Percentiles rank a stretch among this genome's conserved stretches.
These are phyloP conservation scores for Kodamaea alishanica DNA, from an alignment of 1,139 yeast species.

Conservation along the genomic window DNA sequence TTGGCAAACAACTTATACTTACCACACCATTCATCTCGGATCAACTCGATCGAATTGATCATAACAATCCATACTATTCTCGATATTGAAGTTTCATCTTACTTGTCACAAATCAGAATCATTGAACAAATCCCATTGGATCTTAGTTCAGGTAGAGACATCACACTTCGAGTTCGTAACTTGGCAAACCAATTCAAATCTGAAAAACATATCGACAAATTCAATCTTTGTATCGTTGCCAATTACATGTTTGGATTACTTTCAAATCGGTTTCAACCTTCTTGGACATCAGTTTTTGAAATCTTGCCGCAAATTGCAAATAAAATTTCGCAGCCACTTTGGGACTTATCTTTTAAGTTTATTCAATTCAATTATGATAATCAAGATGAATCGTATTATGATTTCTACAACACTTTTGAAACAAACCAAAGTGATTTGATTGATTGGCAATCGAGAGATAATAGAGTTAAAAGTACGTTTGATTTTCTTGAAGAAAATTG, in stretches of 20 bases:
- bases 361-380: conserved; percentile 28
- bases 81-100: conserved; percentile 28
- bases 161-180: conserved; percentile 64
- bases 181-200: conserved; percentile 49
- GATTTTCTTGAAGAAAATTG: conserved; percentile 18
- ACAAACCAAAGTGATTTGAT: conserved; percentile 19
- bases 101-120: conserved; percentile 43
- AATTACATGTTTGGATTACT: conserved; percentile 70
- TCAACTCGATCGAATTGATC: conserved; percentile 41
- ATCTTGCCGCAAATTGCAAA: conserved; percentile 47
- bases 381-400: conserved; percentile 15
- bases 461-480: conserved; percentile 28
- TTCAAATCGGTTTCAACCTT: conserved; percentile 75
- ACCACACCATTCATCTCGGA: conserved; percentile 48
- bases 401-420: conserved; percentile 12
- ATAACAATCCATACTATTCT: conserved; percentile 24
- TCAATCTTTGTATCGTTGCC: conserved; percentile 44
- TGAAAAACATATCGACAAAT: conserved; percentile 28
- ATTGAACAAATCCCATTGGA: conserved; percentile 74
- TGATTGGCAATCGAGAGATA: conserved; percentile 33
- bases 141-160: conserved; percentile 69
- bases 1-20: conserved; percentile 36
- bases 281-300: conserved; percentile 75
- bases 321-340: conserved; percentile 46
- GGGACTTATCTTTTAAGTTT: conserved; percentile 52